phyloP scores from a whole-genome alignment of 2,329 filamentous ascomycete species.

The Diaporthe vexans region DNA sequence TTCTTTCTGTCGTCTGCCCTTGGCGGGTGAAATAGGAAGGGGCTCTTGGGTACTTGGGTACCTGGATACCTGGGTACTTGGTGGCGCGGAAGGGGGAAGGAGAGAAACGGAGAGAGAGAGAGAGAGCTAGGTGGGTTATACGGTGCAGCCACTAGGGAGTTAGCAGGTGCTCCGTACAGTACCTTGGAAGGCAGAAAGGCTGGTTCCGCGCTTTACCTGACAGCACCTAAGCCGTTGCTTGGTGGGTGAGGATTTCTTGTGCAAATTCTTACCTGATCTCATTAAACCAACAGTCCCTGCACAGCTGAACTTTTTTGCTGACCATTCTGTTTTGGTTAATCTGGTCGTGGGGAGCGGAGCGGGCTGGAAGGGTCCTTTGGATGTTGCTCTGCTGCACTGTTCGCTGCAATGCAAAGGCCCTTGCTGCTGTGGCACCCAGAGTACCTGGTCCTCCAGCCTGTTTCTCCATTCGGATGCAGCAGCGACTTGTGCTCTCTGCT shows the following conservation, averaged over 20 bases:
- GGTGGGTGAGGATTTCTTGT: not conserved
- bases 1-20: not conserved
- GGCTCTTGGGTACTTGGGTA: constrained; percentile 6
- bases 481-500: not conserved
- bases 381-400: not conserved
- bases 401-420: constrained; percentile 4
- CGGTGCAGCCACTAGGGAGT: not conserved
- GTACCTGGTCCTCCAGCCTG: not conserved
- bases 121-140: not conserved
- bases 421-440: constrained; percentile 10
- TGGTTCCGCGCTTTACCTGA: constrained; percentile 4
- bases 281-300: constrained; percentile 11
- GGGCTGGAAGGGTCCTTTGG: constrained; percentile 10
- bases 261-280: constrained; percentile 29
- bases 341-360: constrained; percentile 11
- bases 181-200: not conserved
- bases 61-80: not conserved
- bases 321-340: constrained; percentile 32
- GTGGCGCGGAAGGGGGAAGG: not conserved
- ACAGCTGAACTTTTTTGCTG: constrained; percentile 27
- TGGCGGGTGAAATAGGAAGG: not conserved
- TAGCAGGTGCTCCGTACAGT: not conserved
- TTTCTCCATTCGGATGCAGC: constrained; percentile 4
- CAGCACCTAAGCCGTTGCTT: not conserved
- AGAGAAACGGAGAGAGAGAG: not conserved